Base-by-base conservation (phyloP, 1,139 yeast species). In the Yamadazyma diospyri region DNA sequence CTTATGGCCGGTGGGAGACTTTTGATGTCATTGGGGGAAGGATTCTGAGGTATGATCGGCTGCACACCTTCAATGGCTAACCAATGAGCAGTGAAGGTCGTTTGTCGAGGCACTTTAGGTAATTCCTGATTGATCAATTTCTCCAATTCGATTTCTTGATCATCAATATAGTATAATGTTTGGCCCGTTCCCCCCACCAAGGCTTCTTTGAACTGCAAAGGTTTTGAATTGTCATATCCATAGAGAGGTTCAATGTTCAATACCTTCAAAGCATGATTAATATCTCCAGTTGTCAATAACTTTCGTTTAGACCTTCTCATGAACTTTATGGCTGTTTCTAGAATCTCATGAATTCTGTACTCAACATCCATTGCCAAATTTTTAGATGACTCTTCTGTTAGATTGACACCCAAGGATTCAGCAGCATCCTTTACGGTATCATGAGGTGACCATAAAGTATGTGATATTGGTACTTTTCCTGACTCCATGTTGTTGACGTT, bases 331-430 rank as follows among this genome's bases (percentile, higher is more conserved):
- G 98, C 97, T 40, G 94, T 95, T 58, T 92, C 97, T 38, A 92
- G 68, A 29, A 94, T 85, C 60, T 94, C 98, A 55, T 92, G 94
- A 42, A 94, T 87, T 44, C 98, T 75, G 55, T 94, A 94, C 61
- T 94, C 99, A 19, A 92, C 95, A 57, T 94, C 99, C 98, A 94
- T 92, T 5, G 99, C 98, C 40, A 94, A 66, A 42, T 94, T 87
- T 51, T 87, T 86, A 33, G 96, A 85, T 2, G 94, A 95, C 41
- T 94, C 98, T 40, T 92, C 97, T 15, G 88, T 86, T 29, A 92
- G 64, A 40, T 73, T 81, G 25, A 92, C 72, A 2, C 98, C 98
- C 14, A 92, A 67, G 3, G 88, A 76, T 51, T 92, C 98, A 0
- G 97, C 97, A 12, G 87, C 96, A 64, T 94, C 98, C 51, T 83